These are phyloP conservation scores for Xerophyta viscosa DNA, from an alignment of 106 monocot species.

Conservation along the genomic window DNA sequence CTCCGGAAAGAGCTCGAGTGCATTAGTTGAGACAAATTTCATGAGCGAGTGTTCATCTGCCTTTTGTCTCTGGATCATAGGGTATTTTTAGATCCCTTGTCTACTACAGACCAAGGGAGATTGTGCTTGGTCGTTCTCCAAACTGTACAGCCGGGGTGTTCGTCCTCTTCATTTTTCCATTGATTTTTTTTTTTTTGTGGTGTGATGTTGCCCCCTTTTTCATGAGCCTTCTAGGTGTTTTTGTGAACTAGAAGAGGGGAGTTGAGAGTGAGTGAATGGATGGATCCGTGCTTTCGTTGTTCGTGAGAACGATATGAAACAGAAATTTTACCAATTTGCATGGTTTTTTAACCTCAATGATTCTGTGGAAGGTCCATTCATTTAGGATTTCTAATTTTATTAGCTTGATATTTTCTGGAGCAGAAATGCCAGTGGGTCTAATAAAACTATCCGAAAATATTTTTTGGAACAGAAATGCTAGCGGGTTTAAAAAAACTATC, in stretches of 20 bases:
- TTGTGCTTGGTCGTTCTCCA: too few species aligned
- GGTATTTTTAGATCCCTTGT: conserved; percentile 5
- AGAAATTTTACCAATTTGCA: too few species aligned
- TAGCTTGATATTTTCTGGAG: too few species aligned
- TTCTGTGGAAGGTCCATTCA: too few species aligned
- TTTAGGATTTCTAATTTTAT: too few species aligned
- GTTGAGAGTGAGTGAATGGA: background rate
- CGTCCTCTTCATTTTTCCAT: background rate
- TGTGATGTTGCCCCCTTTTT: background rate
- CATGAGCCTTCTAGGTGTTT: conserved; percentile 4
- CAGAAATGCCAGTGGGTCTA: too few species aligned
- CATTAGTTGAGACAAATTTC: background rate
- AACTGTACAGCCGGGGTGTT: background rate
- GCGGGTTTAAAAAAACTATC: too few species aligned
- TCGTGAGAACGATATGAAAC: too few species aligned
- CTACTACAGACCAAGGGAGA: background rate
- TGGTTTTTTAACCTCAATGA: too few species aligned
- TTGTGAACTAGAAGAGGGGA: conserved; percentile 1
- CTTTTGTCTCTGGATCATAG: background rate
- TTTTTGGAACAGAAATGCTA: too few species aligned
- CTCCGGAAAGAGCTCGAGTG: conserved; percentile 59
- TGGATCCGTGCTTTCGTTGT: too few species aligned
- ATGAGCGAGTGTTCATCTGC: background rate
- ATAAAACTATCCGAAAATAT: too few species aligned
- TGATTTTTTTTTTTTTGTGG: background rate